Evolutionary conservation across 768 basidiomycete species (phyloP).

Genomic region (Coprinopsis cinerea): DNA sequence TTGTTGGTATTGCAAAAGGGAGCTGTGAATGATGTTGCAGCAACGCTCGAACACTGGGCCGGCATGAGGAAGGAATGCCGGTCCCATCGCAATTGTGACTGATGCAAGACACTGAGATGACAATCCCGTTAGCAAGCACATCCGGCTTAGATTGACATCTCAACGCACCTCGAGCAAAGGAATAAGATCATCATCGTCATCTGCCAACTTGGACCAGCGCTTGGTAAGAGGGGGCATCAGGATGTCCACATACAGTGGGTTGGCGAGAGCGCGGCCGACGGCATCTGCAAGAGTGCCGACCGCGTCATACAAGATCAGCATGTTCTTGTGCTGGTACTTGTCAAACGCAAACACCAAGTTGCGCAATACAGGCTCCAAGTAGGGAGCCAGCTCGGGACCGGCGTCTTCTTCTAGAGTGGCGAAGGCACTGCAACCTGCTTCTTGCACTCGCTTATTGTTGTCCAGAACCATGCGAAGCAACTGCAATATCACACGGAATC

Average conservation of each 20-base stretch:
- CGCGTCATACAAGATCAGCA: constrained; percentile 98
- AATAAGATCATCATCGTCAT: constrained; percentile 89
- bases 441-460: constrained; percentile 98
- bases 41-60: constrained; percentile 91
- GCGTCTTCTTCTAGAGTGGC: constrained; percentile 99
- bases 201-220: constrained; percentile 86
- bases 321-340: constrained; percentile 99
- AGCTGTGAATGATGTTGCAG: constrained; percentile 73
- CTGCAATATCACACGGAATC: constrained; percentile 39
- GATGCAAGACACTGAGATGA: constrained; percentile 91
- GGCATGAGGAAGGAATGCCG: constrained; percentile 83
- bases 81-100: constrained; percentile 92
- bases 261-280: constrained; percentile 82
- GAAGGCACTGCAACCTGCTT: constrained; percentile 98
- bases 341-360: constrained; percentile 95
- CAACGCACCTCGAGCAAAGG: constrained; percentile 84
- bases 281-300: constrained; percentile 97
- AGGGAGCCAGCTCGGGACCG: constrained; percentile 82
- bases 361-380: constrained; percentile 89
- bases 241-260: constrained; percentile 85
- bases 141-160: not conserved
- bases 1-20: constrained; percentile 80
- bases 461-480: constrained; percentile 96
- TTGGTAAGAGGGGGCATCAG: constrained; percentile 92
- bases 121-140: constrained; percentile 8